These are phyloP conservation scores for Didymella exigua DNA, from an alignment of 2,329 filamentous ascomycete genomes.

Conservation along the genomic window DNA sequence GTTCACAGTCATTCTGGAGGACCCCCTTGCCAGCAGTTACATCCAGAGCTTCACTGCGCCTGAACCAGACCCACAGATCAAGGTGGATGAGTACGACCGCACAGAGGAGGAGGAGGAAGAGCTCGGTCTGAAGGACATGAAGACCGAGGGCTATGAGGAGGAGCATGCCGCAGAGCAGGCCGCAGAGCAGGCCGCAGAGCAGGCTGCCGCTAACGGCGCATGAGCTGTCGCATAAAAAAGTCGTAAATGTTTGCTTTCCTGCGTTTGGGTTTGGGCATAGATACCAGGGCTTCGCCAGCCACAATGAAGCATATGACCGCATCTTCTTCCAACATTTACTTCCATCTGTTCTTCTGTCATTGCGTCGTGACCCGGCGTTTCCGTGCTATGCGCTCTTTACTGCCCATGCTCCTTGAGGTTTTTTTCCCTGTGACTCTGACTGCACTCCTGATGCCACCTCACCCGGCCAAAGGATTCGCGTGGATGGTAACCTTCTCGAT, in stretches of 20 bases:
- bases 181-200: constrained; percentile 22
- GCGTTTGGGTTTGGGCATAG: constrained; percentile 37
- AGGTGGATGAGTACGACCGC: constrained; percentile 79
- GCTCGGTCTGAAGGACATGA: constrained; percentile 89
- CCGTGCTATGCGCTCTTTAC: not conserved
- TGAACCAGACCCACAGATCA: constrained; percentile 83
- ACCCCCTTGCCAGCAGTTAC: constrained; percentile 91
- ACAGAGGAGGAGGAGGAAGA: constrained; percentile 95
- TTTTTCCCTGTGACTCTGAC: not conserved
- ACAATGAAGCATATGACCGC: constrained; percentile 23
- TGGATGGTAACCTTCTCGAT: constrained; percentile 76
- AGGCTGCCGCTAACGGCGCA: not conserved
- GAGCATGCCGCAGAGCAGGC: constrained; percentile 34
- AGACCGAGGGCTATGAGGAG: constrained; percentile 82
- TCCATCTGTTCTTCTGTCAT: not conserved
- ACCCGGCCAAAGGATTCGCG: constrained; percentile 76
- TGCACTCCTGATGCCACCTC: constrained; percentile 27
- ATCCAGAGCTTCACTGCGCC: constrained; percentile 84
- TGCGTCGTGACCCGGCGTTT: not conserved
- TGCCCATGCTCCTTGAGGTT: not conserved
- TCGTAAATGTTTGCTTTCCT: constrained; percentile 28
- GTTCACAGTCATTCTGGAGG: constrained; percentile 82
- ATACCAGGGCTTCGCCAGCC: constrained; percentile 47
- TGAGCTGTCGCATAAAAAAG: constrained; percentile 1
- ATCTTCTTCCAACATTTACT: not conserved